A percentile compares a stretch with the other conserved stretches of the same genome.
phyloP scores from a whole-genome alignment of 169 alveolate species.

The Cryptosporidium muris region DNA sequence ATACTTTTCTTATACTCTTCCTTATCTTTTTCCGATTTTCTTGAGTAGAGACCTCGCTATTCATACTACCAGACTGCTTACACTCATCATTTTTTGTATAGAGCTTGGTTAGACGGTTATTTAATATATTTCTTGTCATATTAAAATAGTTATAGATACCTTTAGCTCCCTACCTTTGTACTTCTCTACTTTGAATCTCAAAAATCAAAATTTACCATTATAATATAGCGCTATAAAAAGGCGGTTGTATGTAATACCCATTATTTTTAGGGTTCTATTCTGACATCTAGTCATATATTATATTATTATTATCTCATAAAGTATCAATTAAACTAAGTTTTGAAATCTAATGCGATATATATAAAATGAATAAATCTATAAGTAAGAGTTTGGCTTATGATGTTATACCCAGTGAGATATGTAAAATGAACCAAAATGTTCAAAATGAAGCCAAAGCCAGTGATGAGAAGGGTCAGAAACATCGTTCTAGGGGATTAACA shows the following conservation, averaged over 20 bases:
- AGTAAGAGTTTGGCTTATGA: conserved; percentile 32
- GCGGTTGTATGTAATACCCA: neutral
- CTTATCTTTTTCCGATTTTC: conserved; percentile 40
- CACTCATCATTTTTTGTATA: conserved; percentile 17
- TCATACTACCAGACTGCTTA: neutral
- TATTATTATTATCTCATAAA: neutral
- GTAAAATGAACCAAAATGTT: conserved; percentile 62
- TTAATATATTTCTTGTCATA: conserved; percentile 49
- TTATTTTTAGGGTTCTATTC: neutral
- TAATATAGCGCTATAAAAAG: neutral
- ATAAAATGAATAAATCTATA: neutral
- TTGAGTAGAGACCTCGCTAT: neutral
- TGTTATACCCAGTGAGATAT: conserved; percentile 54
- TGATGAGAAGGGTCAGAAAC: conserved; percentile 65
- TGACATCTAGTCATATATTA: neutral
- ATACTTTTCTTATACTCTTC: conserved; percentile 25
- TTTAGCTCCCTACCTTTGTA: too few species aligned
- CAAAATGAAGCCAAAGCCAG: conserved; percentile 60
- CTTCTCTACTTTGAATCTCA: too few species aligned
- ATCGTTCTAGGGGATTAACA: conserved; percentile 82
- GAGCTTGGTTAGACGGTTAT: conserved; percentile 22
- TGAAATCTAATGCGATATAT: neutral
- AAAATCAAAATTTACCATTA: too few species aligned
- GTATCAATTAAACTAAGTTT: neutral
- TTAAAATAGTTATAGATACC: neutral